Evolutionary conservation across 108 stramenopile genomes (phyloP).

Genomic region (Nitzschia palea): DNA sequence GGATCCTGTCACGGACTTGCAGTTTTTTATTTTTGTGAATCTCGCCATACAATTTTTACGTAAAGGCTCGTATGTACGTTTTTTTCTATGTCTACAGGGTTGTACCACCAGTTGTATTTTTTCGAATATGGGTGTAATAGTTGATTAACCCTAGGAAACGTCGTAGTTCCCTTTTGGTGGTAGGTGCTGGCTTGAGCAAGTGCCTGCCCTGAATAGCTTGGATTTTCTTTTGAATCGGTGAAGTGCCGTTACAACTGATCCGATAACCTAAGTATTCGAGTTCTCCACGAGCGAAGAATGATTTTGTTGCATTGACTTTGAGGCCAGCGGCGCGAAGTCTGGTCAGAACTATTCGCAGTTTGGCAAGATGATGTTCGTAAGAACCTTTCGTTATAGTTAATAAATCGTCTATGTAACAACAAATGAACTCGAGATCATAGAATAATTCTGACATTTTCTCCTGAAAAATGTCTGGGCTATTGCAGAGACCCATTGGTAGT

Average conservation of each 20-base stretch:
- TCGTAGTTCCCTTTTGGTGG: conserved; percentile 34
- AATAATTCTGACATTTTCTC: conserved; percentile 33
- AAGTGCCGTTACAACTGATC: conserved; percentile 27
- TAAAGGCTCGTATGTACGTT: too few species aligned
- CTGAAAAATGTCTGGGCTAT: conserved; percentile 34
- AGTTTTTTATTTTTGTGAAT: too few species aligned
- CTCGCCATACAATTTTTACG: too few species aligned
- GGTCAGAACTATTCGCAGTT: conserved; percentile 12
- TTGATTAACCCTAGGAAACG: conserved; percentile 46
- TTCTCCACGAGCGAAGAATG: conserved; percentile 20
- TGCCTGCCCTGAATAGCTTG: conserved; percentile 34
- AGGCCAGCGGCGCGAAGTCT: conserved; percentile 18
- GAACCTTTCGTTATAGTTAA: too few species aligned
- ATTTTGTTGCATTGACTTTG: conserved; percentile 26
- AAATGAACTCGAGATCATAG: conserved; percentile 7
- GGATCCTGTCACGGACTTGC: too few species aligned
- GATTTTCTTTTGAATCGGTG: conserved; percentile 44
- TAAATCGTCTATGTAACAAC: conserved; percentile 42
- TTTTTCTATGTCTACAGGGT: too few species aligned
- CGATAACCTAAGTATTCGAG: conserved; percentile 37
- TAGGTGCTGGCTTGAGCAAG: too few species aligned
- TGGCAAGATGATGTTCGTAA: conserved; percentile 29
- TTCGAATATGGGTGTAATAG: conserved; percentile 45
- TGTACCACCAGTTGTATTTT: too few species aligned
- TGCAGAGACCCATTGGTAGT: conserved; percentile 26